Conservation (phyloP, 805 yeast genomes). For the Saccharomyces kudriavzevii region DNA sequence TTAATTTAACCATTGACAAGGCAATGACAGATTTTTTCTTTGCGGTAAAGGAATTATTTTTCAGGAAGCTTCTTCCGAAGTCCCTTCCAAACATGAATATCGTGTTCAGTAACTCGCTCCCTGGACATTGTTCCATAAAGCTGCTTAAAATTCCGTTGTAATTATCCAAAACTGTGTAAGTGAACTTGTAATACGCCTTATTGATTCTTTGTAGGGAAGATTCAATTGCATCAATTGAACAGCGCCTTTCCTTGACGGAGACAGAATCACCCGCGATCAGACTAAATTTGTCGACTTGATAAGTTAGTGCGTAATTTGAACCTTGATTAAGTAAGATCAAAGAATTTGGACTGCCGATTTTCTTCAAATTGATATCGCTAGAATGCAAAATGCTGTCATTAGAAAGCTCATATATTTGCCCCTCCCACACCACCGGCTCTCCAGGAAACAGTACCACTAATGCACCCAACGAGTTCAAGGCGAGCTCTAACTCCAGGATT, state of each 20-base stretch:
- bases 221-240: constrained; percentile 67
- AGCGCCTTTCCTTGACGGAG: constrained; percentile 51
- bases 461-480: constrained; percentile 42
- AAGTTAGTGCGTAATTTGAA: constrained; percentile 49
- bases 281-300: constrained; percentile 48
- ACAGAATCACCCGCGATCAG: constrained; percentile 50
- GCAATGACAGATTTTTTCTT: constrained; percentile 58
- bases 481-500: constrained; percentile 19
- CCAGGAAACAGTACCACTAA: constrained; percentile 67
- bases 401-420: constrained; percentile 52
- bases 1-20: constrained; percentile 60
- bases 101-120: constrained; percentile 70
- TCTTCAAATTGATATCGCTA: constrained; percentile 24
- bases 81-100: constrained; percentile 74
- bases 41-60: constrained; percentile 48
- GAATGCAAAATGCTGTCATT: constrained; percentile 17
- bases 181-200: constrained; percentile 57
- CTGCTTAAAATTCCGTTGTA: constrained; percentile 43
- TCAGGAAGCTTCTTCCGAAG: constrained; percentile 63
- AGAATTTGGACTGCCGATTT: constrained; percentile 15
- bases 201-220: constrained; percentile 61
- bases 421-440: constrained; percentile 88
- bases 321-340: constrained; percentile 39
- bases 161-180: constrained; percentile 56
- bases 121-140: constrained; percentile 51